These are phyloP conservation scores for Chrysopogon serrulatus DNA, from an alignment of 176 grass and related monocot species.

Conservation along the genomic window DNA sequence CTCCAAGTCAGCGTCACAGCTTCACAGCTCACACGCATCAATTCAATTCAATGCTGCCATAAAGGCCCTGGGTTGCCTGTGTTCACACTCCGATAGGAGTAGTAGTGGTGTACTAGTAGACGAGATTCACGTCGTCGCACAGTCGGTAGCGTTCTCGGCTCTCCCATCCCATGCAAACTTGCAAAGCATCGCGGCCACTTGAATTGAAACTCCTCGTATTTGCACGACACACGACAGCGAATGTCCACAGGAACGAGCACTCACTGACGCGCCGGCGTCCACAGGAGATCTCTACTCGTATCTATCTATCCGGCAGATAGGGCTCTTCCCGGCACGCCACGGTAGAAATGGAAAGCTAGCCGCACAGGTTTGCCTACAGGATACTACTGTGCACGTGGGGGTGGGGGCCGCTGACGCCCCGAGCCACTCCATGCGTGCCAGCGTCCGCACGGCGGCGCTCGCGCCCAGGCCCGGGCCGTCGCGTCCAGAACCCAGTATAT, in stretches of 20 bases:
- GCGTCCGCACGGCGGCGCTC: neutral
- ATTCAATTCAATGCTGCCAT: neutral
- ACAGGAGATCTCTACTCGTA: too few relatives aligned
- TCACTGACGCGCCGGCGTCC: too few relatives aligned
- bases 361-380: neutral
- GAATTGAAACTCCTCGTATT: too few relatives aligned
- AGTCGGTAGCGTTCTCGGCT: neutral
- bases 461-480: neutral
- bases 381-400: too few relatives aligned
- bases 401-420: neutral
- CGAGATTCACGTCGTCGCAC: neutral
- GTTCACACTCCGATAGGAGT: neutral
- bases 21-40: neutral
- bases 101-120: neutral
- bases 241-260: too few relatives aligned
- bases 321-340: neutral
- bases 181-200: neutral
- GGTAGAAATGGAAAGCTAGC: neutral
- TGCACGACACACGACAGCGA: too few relatives aligned
- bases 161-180: neutral
- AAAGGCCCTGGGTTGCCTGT: neutral
- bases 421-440: neutral
- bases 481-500: neutral
- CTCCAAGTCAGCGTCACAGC: neutral
- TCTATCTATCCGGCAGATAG: too few relatives aligned